A percentile compares a stretch with the other conserved stretches of the same genome.
phyloP scores from a whole-genome alignment of 2,329 filamentous ascomycete genomes.

The Ascochyta koolunga region DNA sequence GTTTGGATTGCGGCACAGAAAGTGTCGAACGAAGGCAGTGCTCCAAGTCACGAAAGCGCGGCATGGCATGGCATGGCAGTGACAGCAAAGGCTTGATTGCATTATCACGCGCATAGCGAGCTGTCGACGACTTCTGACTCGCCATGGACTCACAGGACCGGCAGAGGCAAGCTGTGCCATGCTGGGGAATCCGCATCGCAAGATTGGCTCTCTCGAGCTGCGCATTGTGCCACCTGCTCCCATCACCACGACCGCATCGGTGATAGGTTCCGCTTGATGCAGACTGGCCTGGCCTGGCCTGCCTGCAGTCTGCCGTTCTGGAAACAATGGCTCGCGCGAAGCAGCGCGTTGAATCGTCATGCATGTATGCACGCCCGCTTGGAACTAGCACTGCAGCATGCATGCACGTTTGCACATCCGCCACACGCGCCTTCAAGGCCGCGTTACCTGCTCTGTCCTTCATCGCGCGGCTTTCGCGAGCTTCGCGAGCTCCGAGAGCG shows the following conservation, averaged over 20 bases:
- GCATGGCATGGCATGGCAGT: background rate
- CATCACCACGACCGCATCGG: background rate
- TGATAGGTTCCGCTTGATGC: background rate
- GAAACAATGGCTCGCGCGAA: background rate
- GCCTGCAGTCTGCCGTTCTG: background rate
- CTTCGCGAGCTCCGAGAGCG: no score
- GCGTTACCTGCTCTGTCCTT: background rate
- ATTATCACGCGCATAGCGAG: conserved; percentile 4
- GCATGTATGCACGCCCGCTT: conserved; percentile 27
- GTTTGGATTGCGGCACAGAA: background rate
- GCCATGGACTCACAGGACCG: background rate
- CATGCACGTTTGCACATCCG: conserved; percentile 1
- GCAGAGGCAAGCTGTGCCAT: conserved; percentile 5
- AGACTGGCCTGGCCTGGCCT: no score
- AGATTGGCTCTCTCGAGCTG: background rate
- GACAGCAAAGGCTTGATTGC: background rate
- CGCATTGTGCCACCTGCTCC: background rate
- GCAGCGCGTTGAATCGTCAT: conserved; percentile 22
- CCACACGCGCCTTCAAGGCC: conserved; percentile 1
- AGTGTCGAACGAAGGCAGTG: background rate
- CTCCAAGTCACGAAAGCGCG: background rate
- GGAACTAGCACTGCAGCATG: background rate
- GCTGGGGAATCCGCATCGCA: background rate
- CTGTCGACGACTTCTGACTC: background rate
- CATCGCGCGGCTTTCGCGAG: background rate